Evolutionary conservation across 768 basidiomycete genomes (phyloP), one percentile per base, ranked within the genome.

Genomic region (Termitomyces sp.): DNA sequence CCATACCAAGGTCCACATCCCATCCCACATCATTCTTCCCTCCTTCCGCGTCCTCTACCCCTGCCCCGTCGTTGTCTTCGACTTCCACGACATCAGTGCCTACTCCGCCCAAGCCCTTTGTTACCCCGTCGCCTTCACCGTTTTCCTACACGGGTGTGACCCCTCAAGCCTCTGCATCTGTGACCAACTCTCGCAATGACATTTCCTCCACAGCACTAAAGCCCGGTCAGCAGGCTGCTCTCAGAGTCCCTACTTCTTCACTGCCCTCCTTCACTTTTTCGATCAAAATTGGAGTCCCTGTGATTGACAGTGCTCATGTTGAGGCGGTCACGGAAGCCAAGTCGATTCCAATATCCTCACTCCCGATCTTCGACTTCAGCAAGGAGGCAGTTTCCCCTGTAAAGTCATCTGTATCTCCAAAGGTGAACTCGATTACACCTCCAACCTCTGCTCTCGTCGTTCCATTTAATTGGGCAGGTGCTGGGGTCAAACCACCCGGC

Each of bases 331-430:
- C 73, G 31, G 66, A 66, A 25, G 86, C 74, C 25, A 73, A 73
- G 59, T 61, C 67, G 15, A 56, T 77, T 25, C 68, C 77, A 11
- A 56, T 64, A 33, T 62, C 70, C 1, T 74, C 74, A 12, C 73
- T 89, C 10, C 86, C 86, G 0, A 59, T 53, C 3, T 79, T 76
- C 45, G 66, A 72, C 40, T 72, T 82, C 49, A 42, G 41, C 29
- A 46, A 47, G 13, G 29, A 33, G 7, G n/a, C n/a, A 48, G 18
- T 35, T 36, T 31, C n/a, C 23, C 7, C 29, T 13, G 9, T 39
- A 5, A 23, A 20, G 16, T 29, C 52, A 33, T 35, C 46, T 29
- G 7, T 32, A 40, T 32, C 50, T 31, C 29, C n/a, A 13, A 48
- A 40, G 25, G 41, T n/a, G 25, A 31, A 18, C 33, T 16, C 20